A percentile compares a stretch with the other conserved stretches of the same genome.
Evolutionary conservation across 2,329 filamentous ascomycete genomes (phyloP).

Genomic region (Macrophomina pseudophaseolina): DNA sequence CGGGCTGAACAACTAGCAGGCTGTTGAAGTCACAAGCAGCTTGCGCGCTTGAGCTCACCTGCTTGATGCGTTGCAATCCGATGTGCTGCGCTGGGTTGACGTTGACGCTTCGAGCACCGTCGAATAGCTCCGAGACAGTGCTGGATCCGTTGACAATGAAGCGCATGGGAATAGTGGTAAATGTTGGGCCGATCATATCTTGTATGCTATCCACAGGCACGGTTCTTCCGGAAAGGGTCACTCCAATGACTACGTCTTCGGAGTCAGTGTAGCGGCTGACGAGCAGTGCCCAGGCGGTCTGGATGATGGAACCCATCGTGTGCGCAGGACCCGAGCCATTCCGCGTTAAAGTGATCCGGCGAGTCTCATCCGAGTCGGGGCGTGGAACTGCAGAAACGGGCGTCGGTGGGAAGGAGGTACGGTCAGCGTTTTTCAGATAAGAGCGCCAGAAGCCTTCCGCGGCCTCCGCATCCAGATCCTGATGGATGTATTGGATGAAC

Average conservation of each 20-base stretch:
- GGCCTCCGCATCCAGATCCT: slow-evolving; percentile 29
- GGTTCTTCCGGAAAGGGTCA: slow-evolving; percentile 44
- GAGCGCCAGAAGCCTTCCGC: slow-evolving; percentile 43
- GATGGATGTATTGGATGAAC: slow-evolving; percentile 43
- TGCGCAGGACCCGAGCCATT: slow-evolving; percentile 27
- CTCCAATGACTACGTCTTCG: slow-evolving; percentile 41
- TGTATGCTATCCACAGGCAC: slow-evolving; percentile 40
- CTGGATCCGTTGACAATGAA: slow-evolving; percentile 36
- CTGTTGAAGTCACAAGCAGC: slow-evolving; percentile 1
- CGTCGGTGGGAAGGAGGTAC: slow-evolving; percentile 43
- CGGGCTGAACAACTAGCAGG: slow-evolving; percentile 19
- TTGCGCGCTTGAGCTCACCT: slow-evolving; percentile 48
- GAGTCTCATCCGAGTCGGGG: slow-evolving; percentile 34
- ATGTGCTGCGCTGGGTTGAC: slow-evolving; percentile 32
- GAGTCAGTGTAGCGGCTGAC: slow-evolving; percentile 35
- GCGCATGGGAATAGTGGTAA: slow-evolving; percentile 47
- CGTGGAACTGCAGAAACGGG: slow-evolving; percentile 31
- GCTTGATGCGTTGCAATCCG: slow-evolving; percentile 38
- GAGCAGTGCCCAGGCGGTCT: slow-evolving; percentile 41
- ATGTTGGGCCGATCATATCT: slow-evolving; percentile 43
- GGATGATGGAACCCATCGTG: slow-evolving; percentile 36
- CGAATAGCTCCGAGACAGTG: slow-evolving; percentile 35
- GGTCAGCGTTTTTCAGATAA: slow-evolving; percentile 36
- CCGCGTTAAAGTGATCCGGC: slow-evolving; percentile 34
- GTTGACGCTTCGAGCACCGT: not conserved